Evolutionary conservation across 75 land plant species (phyloP).

Genomic region (Larix kaempferi): DNA sequence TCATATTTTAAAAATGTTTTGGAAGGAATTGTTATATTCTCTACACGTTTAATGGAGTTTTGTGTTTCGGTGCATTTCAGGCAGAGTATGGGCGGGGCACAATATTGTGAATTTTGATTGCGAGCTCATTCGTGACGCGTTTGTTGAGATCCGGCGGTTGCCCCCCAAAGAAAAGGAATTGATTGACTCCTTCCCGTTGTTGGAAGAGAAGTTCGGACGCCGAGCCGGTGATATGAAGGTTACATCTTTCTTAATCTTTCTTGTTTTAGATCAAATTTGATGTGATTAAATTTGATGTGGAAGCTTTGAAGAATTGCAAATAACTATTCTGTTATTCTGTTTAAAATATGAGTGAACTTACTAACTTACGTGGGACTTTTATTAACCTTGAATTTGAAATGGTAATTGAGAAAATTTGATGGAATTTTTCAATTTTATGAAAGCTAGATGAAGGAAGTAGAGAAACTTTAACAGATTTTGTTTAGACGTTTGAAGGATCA

Average conservation of each 20-base stretch:
- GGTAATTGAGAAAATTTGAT: no score
- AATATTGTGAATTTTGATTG: slow-evolving; percentile 77
- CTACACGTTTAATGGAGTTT: not conserved
- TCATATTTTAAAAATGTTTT: not conserved
- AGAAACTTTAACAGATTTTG: no score
- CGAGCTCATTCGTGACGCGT: slow-evolving; percentile 71
- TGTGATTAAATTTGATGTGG: no score
- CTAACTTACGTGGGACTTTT: no score
- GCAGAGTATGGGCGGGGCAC: slow-evolving; percentile 89
- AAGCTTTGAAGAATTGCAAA: not conserved
- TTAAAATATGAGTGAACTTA: no score
- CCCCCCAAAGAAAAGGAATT: slow-evolving; percentile 63
- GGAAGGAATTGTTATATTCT: not conserved
- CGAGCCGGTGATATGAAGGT: slow-evolving; percentile 64
- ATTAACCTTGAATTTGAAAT: no score
- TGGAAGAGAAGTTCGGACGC: slow-evolving; percentile 66
- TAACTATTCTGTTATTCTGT: no score
- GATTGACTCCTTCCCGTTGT: slow-evolving; percentile 70
- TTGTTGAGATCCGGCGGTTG: slow-evolving; percentile 43
- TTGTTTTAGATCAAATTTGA: no score
- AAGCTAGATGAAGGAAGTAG: no score
- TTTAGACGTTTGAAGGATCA: no score
- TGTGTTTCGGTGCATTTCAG: slow-evolving; percentile 18
- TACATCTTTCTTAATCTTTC: no score
- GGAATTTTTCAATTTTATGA: no score